Base-by-base conservation (phyloP, 495 filamentous ascomycete species). In the Neurospora pannonica region DNA sequence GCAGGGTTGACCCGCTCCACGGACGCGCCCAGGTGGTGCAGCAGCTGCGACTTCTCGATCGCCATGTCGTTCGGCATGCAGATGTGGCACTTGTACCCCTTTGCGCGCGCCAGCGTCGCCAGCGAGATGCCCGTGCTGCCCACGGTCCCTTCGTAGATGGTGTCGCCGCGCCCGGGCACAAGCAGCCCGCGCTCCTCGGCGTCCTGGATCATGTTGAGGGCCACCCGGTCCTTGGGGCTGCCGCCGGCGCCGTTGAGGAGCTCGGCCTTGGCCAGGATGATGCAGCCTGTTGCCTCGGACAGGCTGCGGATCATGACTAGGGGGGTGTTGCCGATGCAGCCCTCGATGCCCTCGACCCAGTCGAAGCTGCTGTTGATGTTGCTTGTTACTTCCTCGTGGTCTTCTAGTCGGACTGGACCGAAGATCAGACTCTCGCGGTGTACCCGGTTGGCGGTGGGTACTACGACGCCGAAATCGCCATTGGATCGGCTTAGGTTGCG, bases 11-110 rank as follows among this genome's bases (percentile, higher is more conserved):
- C 94, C 54, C 93, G 89, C 81, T 97, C 94, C 15, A 98, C 94
- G 21, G 89, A 89, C 7, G 96, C 97, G 75, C 96, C 97, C 13
- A 99, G 90, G 79, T 95, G 94, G 75, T 92, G 88, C 17, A 99
- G 90, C 28, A 98, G 88, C 74, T 92, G 89, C 11, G 92, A 93
- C 78, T 99, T 99, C 82, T 98, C 96, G 71, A 85, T 85, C 71
- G 90, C 89, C 83, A 97, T 93, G 86, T 99, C 96, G 78, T 92
- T 89, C 42, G 96, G 97, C 94, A 99, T 97, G 86, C 93, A 97
- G 76, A 99, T 99, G 81, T 98, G 92, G 7, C 94, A 94, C 48
- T 92, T 86, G 81, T 98, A 98, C 21, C 97, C 97, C 76, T 90
- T 89, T 24, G 96, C 95, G 75, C 94, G 88, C 43, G 93, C 94